Evolutionary conservation across 2,329 filamentous ascomycete genomes (phyloP), one percentile per base, ranked within the genome.

Genomic region (Clarireedia monteithiana): DNA sequence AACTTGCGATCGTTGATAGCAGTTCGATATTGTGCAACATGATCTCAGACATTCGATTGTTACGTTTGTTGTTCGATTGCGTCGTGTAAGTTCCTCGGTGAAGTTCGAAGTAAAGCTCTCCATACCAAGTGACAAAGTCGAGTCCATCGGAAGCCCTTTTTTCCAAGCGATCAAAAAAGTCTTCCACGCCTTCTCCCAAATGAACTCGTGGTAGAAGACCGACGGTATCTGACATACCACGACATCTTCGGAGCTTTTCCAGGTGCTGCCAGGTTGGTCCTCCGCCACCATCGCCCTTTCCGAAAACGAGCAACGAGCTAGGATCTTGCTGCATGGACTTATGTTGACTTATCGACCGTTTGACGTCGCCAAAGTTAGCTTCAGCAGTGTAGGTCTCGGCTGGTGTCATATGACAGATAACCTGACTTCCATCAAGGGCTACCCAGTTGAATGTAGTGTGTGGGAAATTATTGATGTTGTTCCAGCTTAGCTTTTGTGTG

Each of bases 401-500:
- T 1, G 94, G 94, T 3, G 91, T 84, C 94, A 99, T 99, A 68
- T 99, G 94, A 71, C 92, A 97, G 60, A 99, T 83, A 62, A 99
- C 94, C 68, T 97, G 94, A 67, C 89, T 95, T 57, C 94, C 92
- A 70, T 99, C 94, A 14, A 96, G 82, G 12, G 91, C 84, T 34
- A 99, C 91, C 94, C 94, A 99, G 72, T 96, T 96, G 78, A 99
- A 99, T 0, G 94, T 97, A 5, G 94, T 97, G 69, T 97, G 94
- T 0, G 94, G 94, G 74, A 97, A 99, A 68, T 88, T 95, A 75
- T 97, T 97, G 79, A 97, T 97, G 70, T 97, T 97, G 76, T 97
- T 97, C 94, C 94, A 99, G 76, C 92, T 97, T 58, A 99, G 78
- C 75, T 99, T 99, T 72, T 99, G 94, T 0, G 94, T 99, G 67